Percentiles rank a stretch among this genome's conserved stretches.
Conservation (phyloP, 169 alveolate species). For the Babesia bovis region DNA sequence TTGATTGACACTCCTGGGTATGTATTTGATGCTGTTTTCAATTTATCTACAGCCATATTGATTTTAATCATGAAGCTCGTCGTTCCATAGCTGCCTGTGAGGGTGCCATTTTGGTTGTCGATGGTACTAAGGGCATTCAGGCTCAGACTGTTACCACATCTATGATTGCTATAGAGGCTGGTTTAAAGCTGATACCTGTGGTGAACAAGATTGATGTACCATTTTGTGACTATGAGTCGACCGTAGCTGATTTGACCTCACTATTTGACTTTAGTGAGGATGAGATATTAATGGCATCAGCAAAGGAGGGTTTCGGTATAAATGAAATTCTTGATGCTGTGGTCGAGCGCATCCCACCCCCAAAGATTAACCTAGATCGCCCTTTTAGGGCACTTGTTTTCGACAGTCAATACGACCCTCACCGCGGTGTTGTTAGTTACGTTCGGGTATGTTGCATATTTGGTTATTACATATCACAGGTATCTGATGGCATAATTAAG, state of each 20-base stretch:
- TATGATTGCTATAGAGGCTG: conserved; percentile 82
- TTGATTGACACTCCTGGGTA: conserved; percentile 96
- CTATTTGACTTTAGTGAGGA: conserved; percentile 72
- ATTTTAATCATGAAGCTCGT: conserved; percentile 92
- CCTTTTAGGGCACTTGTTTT: conserved; percentile 87
- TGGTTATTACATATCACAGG: conserved; percentile 8
- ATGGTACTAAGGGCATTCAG: conserved; percentile 91
- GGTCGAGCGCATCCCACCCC: conserved; percentile 82
- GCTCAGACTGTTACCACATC: conserved; percentile 91
- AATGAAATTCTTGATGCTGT: conserved; percentile 80
- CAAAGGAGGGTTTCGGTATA: conserved; percentile 86
- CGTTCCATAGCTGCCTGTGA: conserved; percentile 92
- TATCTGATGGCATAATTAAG: conserved; percentile 69
- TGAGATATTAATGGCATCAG: conserved; percentile 85
- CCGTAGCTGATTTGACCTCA: conserved; percentile 62
- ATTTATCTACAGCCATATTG: conserved; percentile 81
- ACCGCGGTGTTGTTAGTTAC: conserved; percentile 88
- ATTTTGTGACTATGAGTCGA: conserved; percentile 68
- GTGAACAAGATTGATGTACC: conserved; percentile 90
- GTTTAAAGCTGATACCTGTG: conserved; percentile 89
- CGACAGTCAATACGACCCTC: conserved; percentile 88
- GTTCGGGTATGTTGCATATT: conserved; percentile 65
- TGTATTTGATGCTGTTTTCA: background rate
- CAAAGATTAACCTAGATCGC: conserved; percentile 68
- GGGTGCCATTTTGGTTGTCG: conserved; percentile 90